phyloP scores from a whole-genome alignment of 129 eudicot genomes.

The Centella asiatica region DNA sequence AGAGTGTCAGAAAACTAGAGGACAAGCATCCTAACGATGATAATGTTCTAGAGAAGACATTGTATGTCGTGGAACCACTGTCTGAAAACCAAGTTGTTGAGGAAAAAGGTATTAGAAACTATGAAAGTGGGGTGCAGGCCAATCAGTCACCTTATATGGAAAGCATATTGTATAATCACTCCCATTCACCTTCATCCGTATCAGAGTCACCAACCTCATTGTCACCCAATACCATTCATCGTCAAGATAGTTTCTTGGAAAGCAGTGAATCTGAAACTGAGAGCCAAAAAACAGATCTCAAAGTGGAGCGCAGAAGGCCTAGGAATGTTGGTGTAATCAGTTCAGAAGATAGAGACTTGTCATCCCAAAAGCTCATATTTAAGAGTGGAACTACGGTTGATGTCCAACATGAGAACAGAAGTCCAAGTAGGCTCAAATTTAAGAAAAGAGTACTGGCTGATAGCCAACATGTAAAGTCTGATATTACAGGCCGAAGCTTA shows the following conservation, averaged over 20 bases:
- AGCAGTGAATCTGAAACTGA: not conserved
- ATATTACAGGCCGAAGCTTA: slow-evolving; percentile 13
- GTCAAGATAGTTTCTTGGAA: slow-evolving; percentile 1
- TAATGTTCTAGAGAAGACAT: slow-evolving; percentile 32
- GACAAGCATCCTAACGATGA: slow-evolving; percentile 12
- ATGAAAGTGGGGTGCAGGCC: slow-evolving; percentile 10
- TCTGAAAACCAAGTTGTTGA: slow-evolving; percentile 1
- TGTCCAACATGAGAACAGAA: slow-evolving; percentile 21
- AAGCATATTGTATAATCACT: not conserved
- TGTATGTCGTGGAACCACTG: slow-evolving; percentile 26
- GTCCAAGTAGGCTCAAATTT: slow-evolving; percentile 31
- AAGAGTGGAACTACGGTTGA: slow-evolving; percentile 33
- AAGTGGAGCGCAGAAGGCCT: slow-evolving; percentile 10
- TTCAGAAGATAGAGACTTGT: slow-evolving; percentile 20
- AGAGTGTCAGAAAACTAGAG: slow-evolving; percentile 15
- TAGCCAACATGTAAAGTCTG: slow-evolving; percentile 3
- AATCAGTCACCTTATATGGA: not conserved
- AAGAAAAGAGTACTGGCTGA: slow-evolving; percentile 26
- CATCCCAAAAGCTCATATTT: slow-evolving; percentile 26
- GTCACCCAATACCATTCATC: not conserved
- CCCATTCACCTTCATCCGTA: not conserved
- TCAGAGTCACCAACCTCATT: slow-evolving; percentile 4
- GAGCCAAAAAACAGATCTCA: slow-evolving; percentile 8
- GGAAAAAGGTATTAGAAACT: slow-evolving; percentile 13
- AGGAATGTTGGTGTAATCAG: slow-evolving; percentile 7